Conservation (phyloP, 2,329 filamentous ascomycete species). For the Kalmusia sp. region DNA sequence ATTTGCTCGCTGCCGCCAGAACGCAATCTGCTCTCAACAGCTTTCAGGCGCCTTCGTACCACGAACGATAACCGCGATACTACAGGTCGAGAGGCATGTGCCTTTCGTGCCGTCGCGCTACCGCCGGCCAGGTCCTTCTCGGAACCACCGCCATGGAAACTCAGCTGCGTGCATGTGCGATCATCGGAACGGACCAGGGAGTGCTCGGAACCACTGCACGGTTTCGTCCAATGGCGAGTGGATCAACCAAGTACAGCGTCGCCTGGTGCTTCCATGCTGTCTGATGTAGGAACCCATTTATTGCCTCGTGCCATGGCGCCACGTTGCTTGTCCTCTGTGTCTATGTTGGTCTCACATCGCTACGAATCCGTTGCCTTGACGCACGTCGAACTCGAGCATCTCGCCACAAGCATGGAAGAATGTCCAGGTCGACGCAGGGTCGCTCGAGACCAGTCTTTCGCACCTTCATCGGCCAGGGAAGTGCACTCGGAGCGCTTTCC, state of each 20-base stretch:
- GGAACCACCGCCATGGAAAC: slow-evolving; percentile 19
- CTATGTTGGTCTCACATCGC: not conserved
- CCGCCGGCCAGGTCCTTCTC: slow-evolving; percentile 7
- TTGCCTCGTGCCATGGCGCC: slow-evolving; percentile 22
- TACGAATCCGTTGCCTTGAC: not conserved
- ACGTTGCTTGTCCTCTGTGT: slow-evolving; percentile 12
- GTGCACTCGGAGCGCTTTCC: not conserved
- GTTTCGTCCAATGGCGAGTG: not conserved
- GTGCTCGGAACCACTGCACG: not conserved
- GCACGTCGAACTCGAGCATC: not conserved
- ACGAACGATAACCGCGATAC: not conserved
- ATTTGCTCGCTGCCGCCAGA: not conserved
- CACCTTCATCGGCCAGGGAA: not conserved
- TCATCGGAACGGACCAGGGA: slow-evolving; percentile 1
- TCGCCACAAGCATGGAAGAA: not conserved
- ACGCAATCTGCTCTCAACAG: slow-evolving; percentile 13
- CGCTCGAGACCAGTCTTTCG: not conserved
- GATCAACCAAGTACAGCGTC: not conserved
- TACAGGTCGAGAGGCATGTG: not conserved
- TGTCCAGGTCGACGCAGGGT: not conserved
- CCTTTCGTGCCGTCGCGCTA: slow-evolving; percentile 4
- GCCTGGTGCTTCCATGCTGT: slow-evolving; percentile 1
- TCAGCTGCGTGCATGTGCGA: slow-evolving; percentile 16
- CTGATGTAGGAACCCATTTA: slow-evolving; percentile 9
- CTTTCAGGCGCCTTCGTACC: not conserved